phyloP scores from a whole-genome alignment of 2,329 filamentous ascomycete genomes.

The Pleomassaria siparia region DNA sequence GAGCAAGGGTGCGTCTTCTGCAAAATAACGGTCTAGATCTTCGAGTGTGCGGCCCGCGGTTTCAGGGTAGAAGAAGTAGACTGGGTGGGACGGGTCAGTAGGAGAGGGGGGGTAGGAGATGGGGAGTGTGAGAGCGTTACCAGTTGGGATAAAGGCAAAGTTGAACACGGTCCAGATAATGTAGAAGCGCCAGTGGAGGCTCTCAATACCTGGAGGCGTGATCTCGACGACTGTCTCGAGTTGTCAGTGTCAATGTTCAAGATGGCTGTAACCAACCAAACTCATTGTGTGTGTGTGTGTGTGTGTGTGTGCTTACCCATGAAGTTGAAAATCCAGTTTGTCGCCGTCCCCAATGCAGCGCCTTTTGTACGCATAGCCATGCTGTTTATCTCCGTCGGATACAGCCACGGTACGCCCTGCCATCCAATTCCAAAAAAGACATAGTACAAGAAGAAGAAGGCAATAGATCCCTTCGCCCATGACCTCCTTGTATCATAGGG shows the following conservation, averaged over 20 bases:
- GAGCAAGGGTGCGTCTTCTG: constrained; percentile 36
- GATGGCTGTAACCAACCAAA: too few relatives aligned
- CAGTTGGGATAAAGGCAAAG: constrained; percentile 35
- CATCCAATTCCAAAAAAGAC: constrained; percentile 56
- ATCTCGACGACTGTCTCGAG: constrained; percentile 29
- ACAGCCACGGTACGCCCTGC: constrained; percentile 52
- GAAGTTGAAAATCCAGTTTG: constrained; percentile 55
- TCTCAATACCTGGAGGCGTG: constrained; percentile 48
- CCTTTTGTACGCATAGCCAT: constrained; percentile 53
- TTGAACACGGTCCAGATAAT: constrained; percentile 52
- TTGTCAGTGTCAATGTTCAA: too few relatives aligned
- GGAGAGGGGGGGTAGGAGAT: constrained; percentile 1
- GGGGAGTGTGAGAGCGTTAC: constrained; percentile 23
- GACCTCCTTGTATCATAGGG: constrained; percentile 9
- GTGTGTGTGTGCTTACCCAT: constrained; percentile 19
- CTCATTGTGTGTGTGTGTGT: too few relatives aligned
- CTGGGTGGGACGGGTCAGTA: constrained; percentile 10
- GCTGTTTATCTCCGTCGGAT: constrained; percentile 54
- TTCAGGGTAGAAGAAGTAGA: constrained; percentile 35
- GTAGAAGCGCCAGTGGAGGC: constrained; percentile 46
- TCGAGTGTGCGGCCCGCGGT: constrained; percentile 33
- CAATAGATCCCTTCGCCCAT: constrained; percentile 48
- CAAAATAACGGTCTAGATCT: constrained; percentile 34
- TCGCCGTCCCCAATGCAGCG: constrained; percentile 52
- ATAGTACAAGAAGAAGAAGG: constrained; percentile 58